Evolutionary conservation across 768 basidiomycete genomes (phyloP).

Genomic region (Russula foetens): DNA sequence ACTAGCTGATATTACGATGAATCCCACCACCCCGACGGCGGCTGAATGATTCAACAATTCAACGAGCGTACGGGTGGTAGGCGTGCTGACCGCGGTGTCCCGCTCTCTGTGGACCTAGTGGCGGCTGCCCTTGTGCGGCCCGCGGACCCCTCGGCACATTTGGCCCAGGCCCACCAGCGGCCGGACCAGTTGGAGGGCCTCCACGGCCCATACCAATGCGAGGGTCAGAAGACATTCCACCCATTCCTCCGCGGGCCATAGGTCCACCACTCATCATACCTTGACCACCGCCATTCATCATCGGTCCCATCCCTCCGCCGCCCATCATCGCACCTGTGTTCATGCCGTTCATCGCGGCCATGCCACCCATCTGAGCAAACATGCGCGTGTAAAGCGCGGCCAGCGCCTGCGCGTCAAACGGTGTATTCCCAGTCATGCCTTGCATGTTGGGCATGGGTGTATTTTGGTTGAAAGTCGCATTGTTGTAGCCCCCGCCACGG

Average conservation of each 20-base stretch:
- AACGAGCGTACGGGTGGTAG: conserved; percentile 30
- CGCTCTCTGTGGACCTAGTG: conserved; percentile 24
- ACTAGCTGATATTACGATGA: not conserved
- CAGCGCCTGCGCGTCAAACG: conserved; percentile 88
- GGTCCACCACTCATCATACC: conserved; percentile 22
- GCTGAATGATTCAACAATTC: conserved; percentile 8
- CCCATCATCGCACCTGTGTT: conserved; percentile 25
- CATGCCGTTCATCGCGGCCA: conserved; percentile 44
- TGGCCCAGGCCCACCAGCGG: conserved; percentile 15
- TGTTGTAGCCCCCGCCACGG: conserved; percentile 26
- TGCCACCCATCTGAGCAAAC: conserved; percentile 54
- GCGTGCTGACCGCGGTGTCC: conserved; percentile 27
- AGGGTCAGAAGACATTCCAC: conserved; percentile 18
- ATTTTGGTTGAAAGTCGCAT: conserved; percentile 34
- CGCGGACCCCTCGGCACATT: conserved; percentile 24
- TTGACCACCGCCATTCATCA: conserved; percentile 29
- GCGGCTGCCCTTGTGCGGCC: conserved; percentile 21
- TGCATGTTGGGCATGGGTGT: conserved; percentile 23
- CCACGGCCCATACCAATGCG: conserved; percentile 20
- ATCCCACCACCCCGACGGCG: not conserved
- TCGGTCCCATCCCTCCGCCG: conserved; percentile 23
- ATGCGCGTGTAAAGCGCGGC: conserved; percentile 90
- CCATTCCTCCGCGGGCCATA: conserved; percentile 22
- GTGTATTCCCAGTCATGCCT: conserved; percentile 28
- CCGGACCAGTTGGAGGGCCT: conserved; percentile 11